A percentile compares a stretch with the other conserved stretches of the same genome.
These are phyloP conservation scores for Teunomyces panamensis DNA, from an alignment of 805 yeast species.

Conservation along the genomic window DNA sequence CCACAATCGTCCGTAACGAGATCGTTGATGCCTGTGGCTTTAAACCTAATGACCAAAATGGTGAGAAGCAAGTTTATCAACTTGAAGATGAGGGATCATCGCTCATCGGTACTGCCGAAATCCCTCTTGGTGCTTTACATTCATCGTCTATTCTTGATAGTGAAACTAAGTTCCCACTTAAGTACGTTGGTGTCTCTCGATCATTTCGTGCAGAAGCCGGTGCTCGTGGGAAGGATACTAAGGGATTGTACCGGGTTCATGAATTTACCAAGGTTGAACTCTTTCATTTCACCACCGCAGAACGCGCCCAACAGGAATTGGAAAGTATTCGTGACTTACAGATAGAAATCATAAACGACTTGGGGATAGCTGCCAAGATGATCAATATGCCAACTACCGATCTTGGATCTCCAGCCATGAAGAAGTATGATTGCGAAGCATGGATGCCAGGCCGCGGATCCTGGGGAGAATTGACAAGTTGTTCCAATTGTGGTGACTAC, in stretches of 20 bases:
- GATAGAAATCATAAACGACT: constrained; percentile 53
- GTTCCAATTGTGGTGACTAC: constrained; percentile 89
- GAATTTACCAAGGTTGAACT: constrained; percentile 95
- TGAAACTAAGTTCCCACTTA: constrained; percentile 47
- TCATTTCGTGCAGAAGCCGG: constrained; percentile 97
- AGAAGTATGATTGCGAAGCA: constrained; percentile 91
- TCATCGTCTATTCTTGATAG: constrained; percentile 46
- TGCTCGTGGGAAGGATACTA: constrained; percentile 88
- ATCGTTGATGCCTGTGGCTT: constrained; percentile 89
- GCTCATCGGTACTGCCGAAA: constrained; percentile 92
- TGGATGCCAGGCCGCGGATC: constrained; percentile 96
- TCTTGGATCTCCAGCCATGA: constrained; percentile 88
- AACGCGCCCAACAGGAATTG: constrained; percentile 48
- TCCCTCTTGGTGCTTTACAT: constrained; percentile 81
- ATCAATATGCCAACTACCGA: constrained; percentile 88
- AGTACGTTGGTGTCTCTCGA: constrained; percentile 76
- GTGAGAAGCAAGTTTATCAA: constrained; percentile 81
- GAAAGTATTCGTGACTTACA: constrained; percentile 66
- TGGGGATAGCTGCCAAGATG: constrained; percentile 80
- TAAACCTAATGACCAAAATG: constrained; percentile 84
- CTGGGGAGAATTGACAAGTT: constrained; percentile 91
- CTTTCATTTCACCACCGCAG: constrained; percentile 64
- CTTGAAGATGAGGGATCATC: constrained; percentile 55
- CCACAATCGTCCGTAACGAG: constrained; percentile 77
- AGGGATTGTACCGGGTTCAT: constrained; percentile 91